phyloP scores from a whole-genome alignment of 768 basidiomycete species.

The Suillus americanus region DNA sequence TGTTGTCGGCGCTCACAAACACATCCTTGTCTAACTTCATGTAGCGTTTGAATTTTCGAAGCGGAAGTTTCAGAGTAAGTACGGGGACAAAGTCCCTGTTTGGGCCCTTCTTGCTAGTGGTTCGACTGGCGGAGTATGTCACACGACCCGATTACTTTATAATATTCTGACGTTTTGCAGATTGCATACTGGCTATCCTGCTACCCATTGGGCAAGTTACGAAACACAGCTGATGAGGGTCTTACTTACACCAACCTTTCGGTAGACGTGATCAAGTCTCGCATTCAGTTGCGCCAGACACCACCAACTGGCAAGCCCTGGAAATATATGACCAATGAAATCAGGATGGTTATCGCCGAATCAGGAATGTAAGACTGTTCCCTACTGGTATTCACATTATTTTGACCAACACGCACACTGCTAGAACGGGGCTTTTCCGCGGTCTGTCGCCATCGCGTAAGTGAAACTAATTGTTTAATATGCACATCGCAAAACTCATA shows the following conservation, averaged over 20 bases:
- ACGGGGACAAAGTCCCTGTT: constrained; percentile 71
- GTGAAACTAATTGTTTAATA: constrained; percentile 26
- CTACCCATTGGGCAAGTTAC: constrained; percentile 72
- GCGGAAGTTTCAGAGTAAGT: constrained; percentile 62
- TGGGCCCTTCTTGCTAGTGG: constrained; percentile 86
- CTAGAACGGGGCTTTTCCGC: constrained; percentile 63
- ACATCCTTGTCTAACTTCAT: neutral
- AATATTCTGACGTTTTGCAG: constrained; percentile 29
- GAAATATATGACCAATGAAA: constrained; percentile 73
- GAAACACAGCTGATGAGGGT: neutral
- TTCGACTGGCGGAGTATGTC: constrained; percentile 75
- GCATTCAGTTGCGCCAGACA: constrained; percentile 73
- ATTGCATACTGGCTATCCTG: constrained; percentile 93
- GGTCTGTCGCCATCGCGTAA: constrained; percentile 76
- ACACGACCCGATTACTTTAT: constrained; percentile 1
- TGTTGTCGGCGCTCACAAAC: neutral
- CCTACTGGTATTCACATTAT: neutral
- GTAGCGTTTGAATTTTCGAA: constrained; percentile 89
- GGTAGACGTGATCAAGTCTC: constrained; percentile 87
- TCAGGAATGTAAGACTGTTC: constrained; percentile 62
- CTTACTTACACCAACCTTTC: neutral
- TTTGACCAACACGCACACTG: neutral
- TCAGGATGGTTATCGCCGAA: constrained; percentile 66
- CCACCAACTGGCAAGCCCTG: constrained; percentile 76
- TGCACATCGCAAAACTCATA: neutral